phyloP scores from a whole-genome alignment of 2,329 filamentous ascomycete species.

The Fusarium nisikadoi region DNA sequence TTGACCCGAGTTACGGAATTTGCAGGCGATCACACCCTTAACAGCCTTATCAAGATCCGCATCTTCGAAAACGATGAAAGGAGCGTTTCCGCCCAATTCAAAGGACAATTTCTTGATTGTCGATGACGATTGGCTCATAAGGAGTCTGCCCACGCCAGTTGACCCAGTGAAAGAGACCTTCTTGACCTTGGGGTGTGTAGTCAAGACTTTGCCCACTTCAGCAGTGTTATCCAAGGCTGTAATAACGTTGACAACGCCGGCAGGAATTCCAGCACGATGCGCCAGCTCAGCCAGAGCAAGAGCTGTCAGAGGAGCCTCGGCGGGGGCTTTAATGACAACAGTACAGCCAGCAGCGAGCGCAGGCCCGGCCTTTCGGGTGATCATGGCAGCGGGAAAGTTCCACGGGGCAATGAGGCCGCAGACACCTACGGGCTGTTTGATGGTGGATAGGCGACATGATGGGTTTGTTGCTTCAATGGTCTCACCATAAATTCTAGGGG shows the following conservation, averaged over 20 bases:
- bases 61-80: slow-evolving; percentile 82
- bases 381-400: slow-evolving; percentile 70
- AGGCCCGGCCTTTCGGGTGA: slow-evolving; percentile 58
- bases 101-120: slow-evolving; percentile 80
- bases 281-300: slow-evolving; percentile 86
- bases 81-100: slow-evolving; percentile 78
- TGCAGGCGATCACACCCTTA: slow-evolving; percentile 71
- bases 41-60: slow-evolving; percentile 77
- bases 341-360: slow-evolving; percentile 78
- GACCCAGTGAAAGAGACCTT: slow-evolving; percentile 80
- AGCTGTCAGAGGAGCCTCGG: slow-evolving; percentile 89
- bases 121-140: slow-evolving; percentile 76
- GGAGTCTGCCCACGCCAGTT: slow-evolving; percentile 55
- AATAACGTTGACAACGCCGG: slow-evolving; percentile 87
- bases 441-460: slow-evolving; percentile 61
- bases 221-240: slow-evolving; percentile 81
- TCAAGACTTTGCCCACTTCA: slow-evolving; percentile 72
- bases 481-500: slow-evolving; percentile 58
- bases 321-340: slow-evolving; percentile 86
- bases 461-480: slow-evolving; percentile 67
- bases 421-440: slow-evolving; percentile 50
- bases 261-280: slow-evolving; percentile 84
- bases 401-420: slow-evolving; percentile 53
- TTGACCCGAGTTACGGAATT: slow-evolving; percentile 78
- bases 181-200: slow-evolving; percentile 59